phyloP scores from a whole-genome alignment of 305 asterid species.

The Salvia sclarea region DNA sequence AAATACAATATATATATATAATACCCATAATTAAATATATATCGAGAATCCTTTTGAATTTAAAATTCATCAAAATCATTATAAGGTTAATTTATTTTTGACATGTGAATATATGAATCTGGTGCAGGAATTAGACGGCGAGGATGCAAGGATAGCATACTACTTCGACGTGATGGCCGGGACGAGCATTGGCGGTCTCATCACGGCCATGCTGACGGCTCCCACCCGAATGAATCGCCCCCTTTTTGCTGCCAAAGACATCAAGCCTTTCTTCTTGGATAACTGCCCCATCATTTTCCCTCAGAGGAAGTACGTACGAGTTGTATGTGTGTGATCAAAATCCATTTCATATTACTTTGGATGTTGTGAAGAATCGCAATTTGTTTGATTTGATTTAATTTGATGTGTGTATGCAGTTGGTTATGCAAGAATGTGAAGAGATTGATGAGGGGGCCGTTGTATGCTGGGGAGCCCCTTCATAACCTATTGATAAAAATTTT shows the following conservation, averaged over 20 bases:
- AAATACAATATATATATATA: no score
- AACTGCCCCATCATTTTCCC: constrained; percentile 42
- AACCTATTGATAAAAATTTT: constrained; percentile 26
- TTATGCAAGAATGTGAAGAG: constrained; percentile 31
- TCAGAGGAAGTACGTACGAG: constrained; percentile 29
- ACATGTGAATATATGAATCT: not conserved
- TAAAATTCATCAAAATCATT: no score
- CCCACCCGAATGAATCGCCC: constrained; percentile 49
- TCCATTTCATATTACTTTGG: no score
- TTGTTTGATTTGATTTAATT: not conserved
- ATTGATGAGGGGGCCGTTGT: constrained; percentile 42
- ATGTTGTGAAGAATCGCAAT: not conserved
- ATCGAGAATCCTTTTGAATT: no score
- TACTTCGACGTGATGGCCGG: constrained; percentile 54
- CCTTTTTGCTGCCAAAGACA: constrained; percentile 46
- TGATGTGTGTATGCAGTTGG: constrained; percentile 26
- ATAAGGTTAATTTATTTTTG: no score
- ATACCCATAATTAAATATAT: no score
- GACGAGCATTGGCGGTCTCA: constrained; percentile 58
- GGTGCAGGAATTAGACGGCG: constrained; percentile 23
- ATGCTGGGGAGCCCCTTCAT: constrained; percentile 44
- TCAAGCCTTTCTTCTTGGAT: constrained; percentile 46
- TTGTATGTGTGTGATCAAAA: no score
- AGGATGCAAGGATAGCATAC: constrained; percentile 43
- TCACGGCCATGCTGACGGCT: constrained; percentile 51